Base-by-base conservation (phyloP, 2,329 filamentous ascomycete species). In the Pseudogymnoascus verrucosus region DNA sequence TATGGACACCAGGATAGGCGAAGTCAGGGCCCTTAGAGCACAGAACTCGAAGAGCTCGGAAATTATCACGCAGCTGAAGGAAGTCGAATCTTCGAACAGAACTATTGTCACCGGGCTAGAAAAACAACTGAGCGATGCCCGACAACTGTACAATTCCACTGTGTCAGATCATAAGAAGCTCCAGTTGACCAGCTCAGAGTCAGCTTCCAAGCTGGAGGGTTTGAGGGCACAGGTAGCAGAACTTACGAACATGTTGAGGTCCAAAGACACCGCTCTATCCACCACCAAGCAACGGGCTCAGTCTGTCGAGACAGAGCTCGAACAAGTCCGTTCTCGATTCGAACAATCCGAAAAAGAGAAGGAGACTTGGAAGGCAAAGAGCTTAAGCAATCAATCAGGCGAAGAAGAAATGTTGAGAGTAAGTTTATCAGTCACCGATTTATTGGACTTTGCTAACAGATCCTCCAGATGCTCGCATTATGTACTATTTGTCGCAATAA, bases 401-500 rank as follows among this genome's bases (percentile, higher is more conserved):
- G 90, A 93, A 70, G 89, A 92, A 73, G 89, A 93, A 73, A 89
- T 91, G 80, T 82, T 97, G 71, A 85, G 93, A 75, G 91, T 96
- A 82, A 82, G 90, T 85, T 59, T 37, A 57, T 59, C 74, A 67
- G 72, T 73, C 37, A 8, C 42, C 31, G 28, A 40, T 26, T 21
- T 31, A 28, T 28, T 61, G 16, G 51, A 21, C 21, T 21, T 54
- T 54, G 44, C 62, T 80, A 71, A 80, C 72, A 19, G 63, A 60
- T 61, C 61, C 12, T 64, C 1, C 71, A 91, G 88, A 82, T 83
- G 71, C 83, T 95, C 76, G 89, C 90, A 34, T 85, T 96, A 61
- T 99, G 95, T 79, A 91, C 91, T 10, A 90, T 98, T 61, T 99
- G 96, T 78, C 90, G 91, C 69, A 89, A 86, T 71, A 91, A 93